Conservation (phyloP, 108 stramenopile genomes). For the Cylindrotheca fusiformis region DNA sequence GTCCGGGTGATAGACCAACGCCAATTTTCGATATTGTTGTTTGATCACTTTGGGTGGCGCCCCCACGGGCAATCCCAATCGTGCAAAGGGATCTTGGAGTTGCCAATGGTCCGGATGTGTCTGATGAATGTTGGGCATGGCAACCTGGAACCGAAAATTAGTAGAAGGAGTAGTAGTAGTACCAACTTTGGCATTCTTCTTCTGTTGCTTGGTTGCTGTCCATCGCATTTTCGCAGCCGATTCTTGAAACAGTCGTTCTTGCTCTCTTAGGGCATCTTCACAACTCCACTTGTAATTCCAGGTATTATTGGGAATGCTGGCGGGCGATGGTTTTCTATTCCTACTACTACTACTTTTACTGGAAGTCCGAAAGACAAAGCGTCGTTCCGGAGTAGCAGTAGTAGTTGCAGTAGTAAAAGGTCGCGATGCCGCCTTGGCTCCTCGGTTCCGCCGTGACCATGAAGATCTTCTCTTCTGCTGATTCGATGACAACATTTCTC, state of each 20-base stretch:
- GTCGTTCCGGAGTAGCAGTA: slow-evolving; percentile 5
- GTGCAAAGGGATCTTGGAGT: slow-evolving; percentile 28
- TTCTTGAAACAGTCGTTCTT: slow-evolving; percentile 38
- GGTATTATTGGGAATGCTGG: neutral
- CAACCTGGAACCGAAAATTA: slow-evolving; percentile 1
- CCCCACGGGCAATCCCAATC: slow-evolving; percentile 35
- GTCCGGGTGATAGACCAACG: slow-evolving; percentile 49
- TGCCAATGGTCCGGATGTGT: slow-evolving; percentile 34
- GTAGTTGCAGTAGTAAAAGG: neutral
- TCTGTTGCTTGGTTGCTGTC: neutral
- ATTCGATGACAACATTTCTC: neutral
- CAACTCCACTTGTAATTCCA: neutral
- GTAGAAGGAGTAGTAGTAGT: neutral
- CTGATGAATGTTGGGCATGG: slow-evolving; percentile 15
- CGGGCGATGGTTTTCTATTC: neutral
- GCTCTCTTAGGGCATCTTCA: slow-evolving; percentile 35
- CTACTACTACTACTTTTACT: neutral
- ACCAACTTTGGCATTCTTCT: neutral
- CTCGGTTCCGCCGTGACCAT: neutral
- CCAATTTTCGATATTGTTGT: slow-evolving; percentile 32
- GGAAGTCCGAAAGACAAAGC: slow-evolving; percentile 5
- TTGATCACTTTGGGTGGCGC: slow-evolving; percentile 25
- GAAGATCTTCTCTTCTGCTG: neutral
- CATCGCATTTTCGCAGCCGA: slow-evolving; percentile 33
- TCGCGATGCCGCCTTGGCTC: neutral